phyloP scores from a whole-genome alignment of 495 filamentous ascomycete species.

The Gamarada debralockiae region DNA sequence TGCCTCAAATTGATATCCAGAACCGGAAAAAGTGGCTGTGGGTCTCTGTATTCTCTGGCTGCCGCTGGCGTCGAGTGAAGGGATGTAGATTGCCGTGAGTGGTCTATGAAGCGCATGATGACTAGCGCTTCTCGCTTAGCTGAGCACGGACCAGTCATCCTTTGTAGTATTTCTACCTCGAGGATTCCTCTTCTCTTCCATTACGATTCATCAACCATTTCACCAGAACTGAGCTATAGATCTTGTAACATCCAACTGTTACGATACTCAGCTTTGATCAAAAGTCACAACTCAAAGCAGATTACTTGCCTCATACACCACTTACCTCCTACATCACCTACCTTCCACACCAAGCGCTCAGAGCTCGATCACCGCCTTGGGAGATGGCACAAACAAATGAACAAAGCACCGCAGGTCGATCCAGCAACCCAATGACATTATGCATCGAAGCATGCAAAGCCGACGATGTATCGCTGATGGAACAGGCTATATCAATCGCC shows the following conservation, averaged over 20 bases:
- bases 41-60: conserved; percentile 16
- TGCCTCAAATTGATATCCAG: too few relatives aligned
- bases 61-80: conserved; percentile 6
- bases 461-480: too few relatives aligned
- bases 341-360: conserved; percentile 3
- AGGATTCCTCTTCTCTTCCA: neutral
- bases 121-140: neutral
- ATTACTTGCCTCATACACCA: conserved; percentile 5
- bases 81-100: conserved; percentile 4
- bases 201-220: neutral
- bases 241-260: neutral
- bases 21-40: conserved; percentile 5
- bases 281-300: conserved; percentile 7
- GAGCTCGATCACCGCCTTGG: too few relatives aligned
- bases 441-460: too few relatives aligned
- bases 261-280: conserved; percentile 7
- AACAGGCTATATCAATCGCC: too few relatives aligned
- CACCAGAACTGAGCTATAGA: neutral
- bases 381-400: too few relatives aligned
- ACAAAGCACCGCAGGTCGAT: too few relatives aligned
- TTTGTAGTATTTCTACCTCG: neutral
- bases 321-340: conserved; percentile 7
- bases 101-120: neutral
- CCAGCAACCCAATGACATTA: too few relatives aligned
- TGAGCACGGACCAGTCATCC: neutral